phyloP scores from a whole-genome alignment of 768 basidiomycete species.

The Tephrocybe sp. region DNA sequence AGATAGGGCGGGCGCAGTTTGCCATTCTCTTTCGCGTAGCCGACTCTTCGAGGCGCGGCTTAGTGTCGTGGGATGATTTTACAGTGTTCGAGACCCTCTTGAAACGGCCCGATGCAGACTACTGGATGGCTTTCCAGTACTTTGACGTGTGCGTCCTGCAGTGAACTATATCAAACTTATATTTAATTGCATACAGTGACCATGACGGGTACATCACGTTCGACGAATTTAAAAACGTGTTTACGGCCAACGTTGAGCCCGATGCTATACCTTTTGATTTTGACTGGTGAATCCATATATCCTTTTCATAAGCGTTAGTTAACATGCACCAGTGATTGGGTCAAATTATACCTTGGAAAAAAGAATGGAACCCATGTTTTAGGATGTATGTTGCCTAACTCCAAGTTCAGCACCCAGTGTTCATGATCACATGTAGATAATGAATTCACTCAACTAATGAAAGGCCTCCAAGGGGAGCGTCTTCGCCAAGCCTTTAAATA shows the following conservation, averaged over 20 bases:
- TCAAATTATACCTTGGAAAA: constrained; percentile 94
- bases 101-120: constrained; percentile 95
- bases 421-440: constrained; percentile 53
- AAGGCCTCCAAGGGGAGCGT: constrained; percentile 96
- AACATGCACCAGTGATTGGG: constrained; percentile 71
- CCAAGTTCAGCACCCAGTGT: background rate
- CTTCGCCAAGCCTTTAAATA: constrained; percentile 94
- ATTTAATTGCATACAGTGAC: constrained; percentile 51
- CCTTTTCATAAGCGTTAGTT: background rate
- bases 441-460: constrained; percentile 99
- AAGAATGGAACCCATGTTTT: constrained; percentile 88
- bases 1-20: constrained; percentile 87
- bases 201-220: constrained; percentile 90
- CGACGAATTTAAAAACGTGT: constrained; percentile 93
- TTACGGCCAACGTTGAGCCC: constrained; percentile 74
- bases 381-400: constrained; percentile 65
- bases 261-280: constrained; percentile 94
- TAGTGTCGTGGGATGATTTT: constrained; percentile 95
- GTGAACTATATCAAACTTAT: constrained; percentile 10
- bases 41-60: constrained; percentile 71
- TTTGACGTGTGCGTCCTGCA: constrained; percentile 78
- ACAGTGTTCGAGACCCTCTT: constrained; percentile 91
- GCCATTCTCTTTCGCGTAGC: constrained; percentile 89
- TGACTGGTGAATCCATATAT: constrained; percentile 60
- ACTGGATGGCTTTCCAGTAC: constrained; percentile 95